Evolutionary conservation across 164 flowering plant species (phyloP), one percentile per base, ranked within the genome.

Genomic region (Tinospora cordifolia): DNA sequence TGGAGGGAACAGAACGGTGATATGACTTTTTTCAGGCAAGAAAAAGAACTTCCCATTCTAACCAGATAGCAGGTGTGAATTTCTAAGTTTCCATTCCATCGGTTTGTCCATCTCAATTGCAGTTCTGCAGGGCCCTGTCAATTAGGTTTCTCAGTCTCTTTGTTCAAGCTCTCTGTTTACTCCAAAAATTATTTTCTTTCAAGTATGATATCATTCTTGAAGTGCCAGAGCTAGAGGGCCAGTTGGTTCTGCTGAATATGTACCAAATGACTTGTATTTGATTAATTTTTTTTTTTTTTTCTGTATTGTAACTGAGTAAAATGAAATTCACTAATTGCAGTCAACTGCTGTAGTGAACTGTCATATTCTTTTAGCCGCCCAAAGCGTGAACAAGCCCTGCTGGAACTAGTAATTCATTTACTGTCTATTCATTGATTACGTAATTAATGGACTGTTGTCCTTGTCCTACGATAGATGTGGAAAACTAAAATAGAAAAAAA

Each of bases 1-100:
- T 74, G 92, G 97, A 78, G 98, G 98, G 67, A 81, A 85, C 62
- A 81, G 97, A 75, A 86, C 24, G 25, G 24, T 54, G n/a, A 21
- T 54, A n/a, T 54, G 60, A 54, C 19, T 8, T 54, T 54, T 17
- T 54, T n/a, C 8, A n/a, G 22, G 60, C 60, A n/a, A 19, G 14
- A 2, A 54, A 17, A 54, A 54, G 2, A 25, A 54, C 60, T 54
- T 54, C n/a, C n/a, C 22, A n/a, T 19, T 47, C 19, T 47, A 47
- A 13, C 19, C 19, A 30, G 3, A 47, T 13, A 8, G 54, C 60
- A 54, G 24, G 60, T 21, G 22, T 54, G 21, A n/a, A n/a, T 19
- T 54, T 54, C 24, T 54, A 22, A 0, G 24, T 21, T 54, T 24
- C 21, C 24, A 19, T 54, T 54, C 60, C 60, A 19, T 51, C n/a